phyloP scores from a whole-genome alignment of 805 yeast genomes.

The Candida loeiensis region DNA sequence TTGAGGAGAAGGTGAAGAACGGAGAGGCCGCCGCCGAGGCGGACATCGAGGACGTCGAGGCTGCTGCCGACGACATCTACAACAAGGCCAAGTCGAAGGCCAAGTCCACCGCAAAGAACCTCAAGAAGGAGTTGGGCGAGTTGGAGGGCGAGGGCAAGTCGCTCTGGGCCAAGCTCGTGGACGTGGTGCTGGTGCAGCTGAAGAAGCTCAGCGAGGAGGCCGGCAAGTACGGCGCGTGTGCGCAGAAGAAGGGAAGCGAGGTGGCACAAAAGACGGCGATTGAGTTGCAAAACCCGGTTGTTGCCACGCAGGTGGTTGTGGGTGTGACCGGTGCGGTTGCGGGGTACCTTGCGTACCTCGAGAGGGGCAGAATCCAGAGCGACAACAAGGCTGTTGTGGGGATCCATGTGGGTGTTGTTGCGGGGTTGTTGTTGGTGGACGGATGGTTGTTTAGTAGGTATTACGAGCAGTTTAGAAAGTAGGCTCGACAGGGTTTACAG shows the following conservation, averaged over 20 bases:
- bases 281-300: slow-evolving; percentile 63
- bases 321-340: slow-evolving; percentile 47
- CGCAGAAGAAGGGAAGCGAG: slow-evolving; percentile 2
- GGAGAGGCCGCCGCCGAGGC: slow-evolving; percentile 9
- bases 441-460: slow-evolving; percentile 50
- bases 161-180: slow-evolving; percentile 16
- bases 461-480: slow-evolving; percentile 25
- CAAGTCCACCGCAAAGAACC: slow-evolving; percentile 5
- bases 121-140: slow-evolving; percentile 15
- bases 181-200: slow-evolving; percentile 7
- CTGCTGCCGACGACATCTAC: slow-evolving; percentile 15
- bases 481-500: too few species aligned
- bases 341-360: slow-evolving; percentile 47
- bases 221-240: slow-evolving; percentile 1
- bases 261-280: slow-evolving; percentile 17
- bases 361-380: slow-evolving; percentile 46
- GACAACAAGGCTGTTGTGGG: slow-evolving; percentile 44
- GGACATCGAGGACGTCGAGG: slow-evolving; percentile 9
- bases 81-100: slow-evolving; percentile 6
- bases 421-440: slow-evolving; percentile 54
- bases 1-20: slow-evolving; percentile 5
- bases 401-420: slow-evolving; percentile 48
- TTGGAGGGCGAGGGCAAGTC: slow-evolving; percentile 22
- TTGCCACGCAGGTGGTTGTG: slow-evolving; percentile 49
- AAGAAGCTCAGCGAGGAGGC: neutral